Conservation (phyloP, 2,329 filamentous ascomycete species). For the Chaetomiaceae sp. region DNA sequence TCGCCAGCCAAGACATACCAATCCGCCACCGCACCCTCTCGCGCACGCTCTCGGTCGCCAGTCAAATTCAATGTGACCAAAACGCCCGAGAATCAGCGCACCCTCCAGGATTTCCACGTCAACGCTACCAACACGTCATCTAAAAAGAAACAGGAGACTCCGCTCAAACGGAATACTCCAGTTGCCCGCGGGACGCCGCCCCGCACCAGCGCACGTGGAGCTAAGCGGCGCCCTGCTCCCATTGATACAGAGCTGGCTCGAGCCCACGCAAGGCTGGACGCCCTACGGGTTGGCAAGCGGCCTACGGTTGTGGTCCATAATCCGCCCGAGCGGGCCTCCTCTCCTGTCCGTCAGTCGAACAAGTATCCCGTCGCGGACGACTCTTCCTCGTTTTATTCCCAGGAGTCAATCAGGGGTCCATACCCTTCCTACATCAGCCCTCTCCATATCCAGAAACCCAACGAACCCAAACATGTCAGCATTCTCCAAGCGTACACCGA, state of each 20-base stretch:
- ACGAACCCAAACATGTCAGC: conserved; percentile 18
- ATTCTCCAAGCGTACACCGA: conserved; percentile 21
- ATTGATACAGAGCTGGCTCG: conserved; percentile 19
- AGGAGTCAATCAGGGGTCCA: conserved; percentile 24
- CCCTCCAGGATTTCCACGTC: conserved; percentile 4
- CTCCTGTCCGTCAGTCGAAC: conserved; percentile 5
- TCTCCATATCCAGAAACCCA: conserved; percentile 25
- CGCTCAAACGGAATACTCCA: not conserved
- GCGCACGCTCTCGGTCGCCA: conserved; percentile 25
- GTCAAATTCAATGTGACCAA: conserved; percentile 17
- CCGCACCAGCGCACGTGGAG: not conserved
- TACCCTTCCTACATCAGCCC: conserved; percentile 27
- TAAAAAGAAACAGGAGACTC: conserved; percentile 8
- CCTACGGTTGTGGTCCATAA: conserved; percentile 12
- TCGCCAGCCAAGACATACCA: conserved; percentile 17
- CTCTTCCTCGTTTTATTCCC: conserved; percentile 33
- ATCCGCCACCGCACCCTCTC: not conserved
- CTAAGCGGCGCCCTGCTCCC: not conserved
- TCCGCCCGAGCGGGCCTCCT: conserved; percentile 8
- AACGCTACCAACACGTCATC: conserved; percentile 5
- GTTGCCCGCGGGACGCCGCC: not conserved
- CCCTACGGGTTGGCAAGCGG: not conserved
- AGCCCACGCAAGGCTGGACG: conserved; percentile 2
- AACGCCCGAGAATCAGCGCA: conserved; percentile 6
- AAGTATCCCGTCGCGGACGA: conserved; percentile 16